phyloP scores from a whole-genome alignment of 495 filamentous ascomycete species.

The Rusavskia elegans region DNA sequence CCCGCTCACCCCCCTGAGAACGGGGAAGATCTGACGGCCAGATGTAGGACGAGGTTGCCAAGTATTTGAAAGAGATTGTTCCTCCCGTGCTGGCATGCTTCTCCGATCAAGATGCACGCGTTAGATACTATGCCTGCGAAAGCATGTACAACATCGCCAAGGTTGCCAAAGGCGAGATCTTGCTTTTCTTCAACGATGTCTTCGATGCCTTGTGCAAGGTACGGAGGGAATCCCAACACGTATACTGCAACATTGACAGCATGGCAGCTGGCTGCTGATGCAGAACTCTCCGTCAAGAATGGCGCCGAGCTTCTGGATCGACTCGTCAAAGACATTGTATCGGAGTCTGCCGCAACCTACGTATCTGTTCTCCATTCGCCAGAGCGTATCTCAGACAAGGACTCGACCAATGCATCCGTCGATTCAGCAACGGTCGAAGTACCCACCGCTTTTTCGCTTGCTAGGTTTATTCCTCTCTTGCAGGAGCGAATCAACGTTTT shows the following conservation, averaged over 20 bases:
- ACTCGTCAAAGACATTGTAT: conserved; percentile 93
- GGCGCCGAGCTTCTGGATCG: conserved; percentile 93
- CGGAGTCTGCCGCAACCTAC: conserved; percentile 90
- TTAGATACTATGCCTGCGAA: conserved; percentile 98
- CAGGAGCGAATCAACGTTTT: conserved; percentile 85
- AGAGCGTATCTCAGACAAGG: conserved; percentile 26
- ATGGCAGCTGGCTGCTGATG: conserved; percentile 76
- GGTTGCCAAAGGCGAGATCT: conserved; percentile 92
- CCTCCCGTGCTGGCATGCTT: conserved; percentile 98
- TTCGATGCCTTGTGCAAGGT: conserved; percentile 97
- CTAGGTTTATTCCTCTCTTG: conserved; percentile 80
- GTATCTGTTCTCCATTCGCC: conserved; percentile 62
- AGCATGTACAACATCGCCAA: conserved; percentile 99
- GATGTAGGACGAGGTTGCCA: conserved; percentile 64
- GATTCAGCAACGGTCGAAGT: conserved; percentile 37
- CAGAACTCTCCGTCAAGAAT: conserved; percentile 95
- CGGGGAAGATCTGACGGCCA: conserved; percentile 11
- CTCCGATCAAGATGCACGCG: conserved; percentile 91
- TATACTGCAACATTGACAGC: conserved; percentile 4
- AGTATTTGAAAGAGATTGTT: conserved; percentile 82
- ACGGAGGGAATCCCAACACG: conserved; percentile 9
- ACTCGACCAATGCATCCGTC: conserved; percentile 30
- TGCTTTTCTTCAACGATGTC: conserved; percentile 94
- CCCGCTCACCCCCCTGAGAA: not conserved
- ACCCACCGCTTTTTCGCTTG: conserved; percentile 84